These are phyloP conservation scores for Paramecium bursaria DNA, from an alignment of 73 alveolate species.

Conservation along the genomic window DNA sequence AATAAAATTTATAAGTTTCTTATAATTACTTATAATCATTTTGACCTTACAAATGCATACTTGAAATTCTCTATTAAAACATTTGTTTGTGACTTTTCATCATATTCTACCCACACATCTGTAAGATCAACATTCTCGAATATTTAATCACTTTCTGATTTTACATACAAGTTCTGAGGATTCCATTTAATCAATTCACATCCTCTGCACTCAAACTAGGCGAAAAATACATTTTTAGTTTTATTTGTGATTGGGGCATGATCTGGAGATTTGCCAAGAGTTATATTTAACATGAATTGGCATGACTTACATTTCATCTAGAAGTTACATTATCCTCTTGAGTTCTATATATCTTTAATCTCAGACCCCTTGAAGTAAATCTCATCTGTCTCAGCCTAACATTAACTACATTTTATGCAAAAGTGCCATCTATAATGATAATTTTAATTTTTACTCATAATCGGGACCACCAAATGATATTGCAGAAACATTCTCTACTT, in stretches of 20 bases:
- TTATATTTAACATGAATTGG: not conserved
- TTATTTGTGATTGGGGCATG: not conserved
- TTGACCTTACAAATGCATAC: not conserved
- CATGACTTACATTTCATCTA: constrained; percentile 42
- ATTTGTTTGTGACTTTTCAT: constrained; percentile 6
- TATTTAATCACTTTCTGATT: constrained; percentile 12
- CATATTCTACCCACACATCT: constrained; percentile 56
- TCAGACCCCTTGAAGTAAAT: constrained; percentile 40
- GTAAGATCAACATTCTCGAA: constrained; percentile 46
- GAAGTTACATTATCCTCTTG: constrained; percentile 42
- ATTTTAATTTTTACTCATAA: too few relatives aligned
- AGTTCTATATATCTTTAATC: not conserved
- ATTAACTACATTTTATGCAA: not conserved
- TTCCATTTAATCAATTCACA: constrained; percentile 19
- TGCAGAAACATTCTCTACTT: constrained; percentile 9
- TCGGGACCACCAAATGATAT: constrained; percentile 20
- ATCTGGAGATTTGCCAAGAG: constrained; percentile 31
- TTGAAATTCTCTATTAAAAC: constrained; percentile 9
- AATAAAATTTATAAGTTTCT: too few relatives aligned
- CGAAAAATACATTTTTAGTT: constrained; percentile 10
- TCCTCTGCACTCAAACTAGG: constrained; percentile 41
- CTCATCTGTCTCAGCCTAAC: not conserved
- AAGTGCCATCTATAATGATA: too few relatives aligned
- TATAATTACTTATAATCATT: too few relatives aligned
- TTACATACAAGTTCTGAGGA: not conserved